Conservation (phyloP, 139 green algal species). For the Picochlorum costavermella region DNA sequence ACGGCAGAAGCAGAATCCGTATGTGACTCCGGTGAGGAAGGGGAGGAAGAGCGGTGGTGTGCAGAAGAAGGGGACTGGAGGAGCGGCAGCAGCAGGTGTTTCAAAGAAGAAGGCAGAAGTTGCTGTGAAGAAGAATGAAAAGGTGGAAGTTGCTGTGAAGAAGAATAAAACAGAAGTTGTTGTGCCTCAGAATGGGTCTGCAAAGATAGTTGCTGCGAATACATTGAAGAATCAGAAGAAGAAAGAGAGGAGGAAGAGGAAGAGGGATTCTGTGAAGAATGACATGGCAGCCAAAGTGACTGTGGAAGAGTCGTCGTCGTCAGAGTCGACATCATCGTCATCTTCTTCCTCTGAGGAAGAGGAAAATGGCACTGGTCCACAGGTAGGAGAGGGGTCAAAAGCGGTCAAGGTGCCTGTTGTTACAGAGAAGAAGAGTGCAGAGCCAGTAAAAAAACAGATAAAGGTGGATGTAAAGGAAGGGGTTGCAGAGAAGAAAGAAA, state of each 20-base stretch:
- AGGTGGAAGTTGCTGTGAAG: not conserved
- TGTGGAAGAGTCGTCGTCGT: not conserved
- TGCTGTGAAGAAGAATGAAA: not conserved
- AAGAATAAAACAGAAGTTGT: not conserved
- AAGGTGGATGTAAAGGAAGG: not conserved
- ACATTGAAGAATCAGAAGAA: conserved; percentile 10
- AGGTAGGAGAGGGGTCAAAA: not conserved
- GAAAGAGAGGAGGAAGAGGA: conserved; percentile 1
- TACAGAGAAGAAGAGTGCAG: not conserved
- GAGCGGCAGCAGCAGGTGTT: not conserved
- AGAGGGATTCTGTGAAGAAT: not conserved
- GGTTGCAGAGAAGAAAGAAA: not conserved
- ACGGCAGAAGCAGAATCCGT: not conserved
- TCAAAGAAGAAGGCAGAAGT: not conserved
- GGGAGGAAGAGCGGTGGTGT: not conserved
- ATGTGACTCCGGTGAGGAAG: conserved; percentile 1
- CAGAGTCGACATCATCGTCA: not conserved
- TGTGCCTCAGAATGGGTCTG: not conserved
- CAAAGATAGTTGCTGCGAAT: not conserved
- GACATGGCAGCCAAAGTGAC: not conserved
- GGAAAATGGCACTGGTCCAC: not conserved
- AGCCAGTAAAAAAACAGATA: not conserved
- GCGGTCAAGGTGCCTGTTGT: not conserved
- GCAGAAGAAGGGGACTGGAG: conserved; percentile 1
- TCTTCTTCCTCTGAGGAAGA: conserved; percentile 2